Conservation (phyloP, 192 early-diverging fungal genomes). For the Diversispora epigaea region DNA sequence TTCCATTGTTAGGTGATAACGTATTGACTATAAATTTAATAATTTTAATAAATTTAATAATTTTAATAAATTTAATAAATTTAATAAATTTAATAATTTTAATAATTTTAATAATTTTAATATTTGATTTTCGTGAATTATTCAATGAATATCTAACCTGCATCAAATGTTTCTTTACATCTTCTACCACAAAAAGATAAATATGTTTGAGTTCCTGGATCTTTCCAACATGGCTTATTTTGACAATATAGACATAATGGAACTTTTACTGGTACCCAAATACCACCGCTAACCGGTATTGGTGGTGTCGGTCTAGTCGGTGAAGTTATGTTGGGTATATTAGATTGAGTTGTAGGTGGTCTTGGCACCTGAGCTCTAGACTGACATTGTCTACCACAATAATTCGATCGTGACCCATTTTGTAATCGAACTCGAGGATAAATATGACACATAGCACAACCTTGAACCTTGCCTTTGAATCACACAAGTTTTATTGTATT, state of each 20-base stretch:
- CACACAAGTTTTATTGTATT: neutral
- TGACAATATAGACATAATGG: neutral
- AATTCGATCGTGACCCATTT: neutral
- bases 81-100: too few relatives aligned
- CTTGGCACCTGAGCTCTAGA: neutral
- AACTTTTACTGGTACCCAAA: neutral
- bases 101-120: too few relatives aligned
- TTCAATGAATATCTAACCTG: neutral
- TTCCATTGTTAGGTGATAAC: too few relatives aligned
- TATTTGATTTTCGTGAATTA: too few relatives aligned
- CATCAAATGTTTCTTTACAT: neutral
- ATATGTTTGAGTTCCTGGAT: neutral
- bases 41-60: too few relatives aligned
- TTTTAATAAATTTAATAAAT: too few relatives aligned
- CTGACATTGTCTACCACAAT: constrained; percentile 12
- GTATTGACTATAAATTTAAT: too few relatives aligned
- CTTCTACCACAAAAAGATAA: neutral
- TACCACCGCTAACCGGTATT: neutral
- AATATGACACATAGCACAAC: neutral
- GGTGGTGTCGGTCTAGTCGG: neutral
- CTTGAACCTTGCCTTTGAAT: constrained; percentile 11
- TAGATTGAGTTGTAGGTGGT: neutral
- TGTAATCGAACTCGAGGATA: neutral
- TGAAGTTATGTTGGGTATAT: neutral
- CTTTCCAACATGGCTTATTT: neutral